Evolutionary conservation across 805 yeast genomes (phyloP).

Genomic region (Saccharomycopsis sp.): DNA sequence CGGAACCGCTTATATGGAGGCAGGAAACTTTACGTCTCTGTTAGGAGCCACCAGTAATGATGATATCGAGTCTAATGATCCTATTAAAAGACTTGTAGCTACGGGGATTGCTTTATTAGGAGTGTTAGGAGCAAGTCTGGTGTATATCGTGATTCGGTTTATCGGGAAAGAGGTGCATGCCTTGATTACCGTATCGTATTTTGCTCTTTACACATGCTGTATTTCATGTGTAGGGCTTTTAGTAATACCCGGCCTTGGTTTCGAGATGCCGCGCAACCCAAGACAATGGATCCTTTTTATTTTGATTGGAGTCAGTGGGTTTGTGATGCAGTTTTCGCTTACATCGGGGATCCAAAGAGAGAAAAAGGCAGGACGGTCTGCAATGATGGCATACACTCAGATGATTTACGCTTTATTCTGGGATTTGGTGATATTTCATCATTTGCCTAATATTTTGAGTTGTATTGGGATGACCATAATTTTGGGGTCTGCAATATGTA

Average conservation of each 20-base stretch:
- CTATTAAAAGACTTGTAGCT: slow-evolving; percentile 54
- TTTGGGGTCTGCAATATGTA: slow-evolving; percentile 54
- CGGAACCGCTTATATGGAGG: neutral
- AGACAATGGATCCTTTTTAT: slow-evolving; percentile 62
- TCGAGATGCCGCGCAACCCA: slow-evolving; percentile 52
- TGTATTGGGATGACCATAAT: slow-evolving; percentile 65
- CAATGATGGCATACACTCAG: slow-evolving; percentile 69
- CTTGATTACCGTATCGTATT: slow-evolving; percentile 68
- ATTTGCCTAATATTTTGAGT: slow-evolving; percentile 64
- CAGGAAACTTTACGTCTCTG: slow-evolving; percentile 9
- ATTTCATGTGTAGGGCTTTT: slow-evolving; percentile 48
- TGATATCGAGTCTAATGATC: slow-evolving; percentile 44
- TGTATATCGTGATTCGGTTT: slow-evolving; percentile 63
- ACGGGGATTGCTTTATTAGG: slow-evolving; percentile 59
- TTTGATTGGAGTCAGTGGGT: slow-evolving; percentile 69
- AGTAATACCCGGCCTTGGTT: slow-evolving; percentile 49
- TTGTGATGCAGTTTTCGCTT: slow-evolving; percentile 69
- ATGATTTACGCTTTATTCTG: slow-evolving; percentile 72
- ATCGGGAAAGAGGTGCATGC: slow-evolving; percentile 81
- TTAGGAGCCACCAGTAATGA: slow-evolving; percentile 25
- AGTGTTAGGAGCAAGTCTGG: slow-evolving; percentile 61
- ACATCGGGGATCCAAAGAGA: slow-evolving; percentile 84
- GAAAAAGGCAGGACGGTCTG: slow-evolving; percentile 62
- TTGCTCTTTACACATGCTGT: slow-evolving; percentile 54
- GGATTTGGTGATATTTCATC: slow-evolving; percentile 68